These are phyloP conservation scores for Camptophora hylomeconis DNA, from an alignment of 2,329 filamentous ascomycete species.

Conservation along the genomic window DNA sequence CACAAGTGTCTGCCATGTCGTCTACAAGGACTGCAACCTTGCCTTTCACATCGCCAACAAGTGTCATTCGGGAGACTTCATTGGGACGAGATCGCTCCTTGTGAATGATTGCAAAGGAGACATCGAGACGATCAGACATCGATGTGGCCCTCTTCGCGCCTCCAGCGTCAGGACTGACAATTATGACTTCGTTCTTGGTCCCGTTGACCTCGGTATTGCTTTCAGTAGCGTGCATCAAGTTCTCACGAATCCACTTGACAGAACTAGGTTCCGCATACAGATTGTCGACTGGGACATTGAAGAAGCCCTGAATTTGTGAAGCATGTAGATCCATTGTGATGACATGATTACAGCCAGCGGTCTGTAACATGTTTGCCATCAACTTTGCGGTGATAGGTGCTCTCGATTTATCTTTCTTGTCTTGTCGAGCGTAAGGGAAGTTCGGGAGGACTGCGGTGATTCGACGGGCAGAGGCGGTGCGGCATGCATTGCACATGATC, in stretches of 20 bases:
- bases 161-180: slow-evolving; percentile 88
- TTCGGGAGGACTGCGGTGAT: slow-evolving; percentile 94
- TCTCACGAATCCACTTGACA: slow-evolving; percentile 79
- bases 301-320: slow-evolving; percentile 90
- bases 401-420: slow-evolving; percentile 92
- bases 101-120: slow-evolving; percentile 88
- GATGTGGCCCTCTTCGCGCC: slow-evolving; percentile 88
- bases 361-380: slow-evolving; percentile 95
- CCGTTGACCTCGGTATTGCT: slow-evolving; percentile 13
- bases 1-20: slow-evolving; percentile 95
- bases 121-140: slow-evolving; percentile 82
- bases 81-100: slow-evolving; percentile 89
- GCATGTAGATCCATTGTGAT: slow-evolving; percentile 96
- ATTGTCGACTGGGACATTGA: slow-evolving; percentile 70
- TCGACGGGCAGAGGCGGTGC: slow-evolving; percentile 69
- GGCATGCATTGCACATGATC: slow-evolving; percentile 96
- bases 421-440: slow-evolving; percentile 91
- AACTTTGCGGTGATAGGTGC: slow-evolving; percentile 94
- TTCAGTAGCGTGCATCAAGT: slow-evolving; percentile 59
- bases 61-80: slow-evolving; percentile 82
- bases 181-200: slow-evolving; percentile 47
- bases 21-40: slow-evolving; percentile 93
- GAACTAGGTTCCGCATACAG: slow-evolving; percentile 91
- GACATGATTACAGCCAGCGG: slow-evolving; percentile 81
- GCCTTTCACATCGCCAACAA: slow-evolving; percentile 86